A percentile compares a stretch with the other conserved stretches of the same genome.
These are phyloP conservation scores for Fraxinus quadrangulata DNA, from an alignment of 257 asterid species.

Conservation along the genomic window DNA sequence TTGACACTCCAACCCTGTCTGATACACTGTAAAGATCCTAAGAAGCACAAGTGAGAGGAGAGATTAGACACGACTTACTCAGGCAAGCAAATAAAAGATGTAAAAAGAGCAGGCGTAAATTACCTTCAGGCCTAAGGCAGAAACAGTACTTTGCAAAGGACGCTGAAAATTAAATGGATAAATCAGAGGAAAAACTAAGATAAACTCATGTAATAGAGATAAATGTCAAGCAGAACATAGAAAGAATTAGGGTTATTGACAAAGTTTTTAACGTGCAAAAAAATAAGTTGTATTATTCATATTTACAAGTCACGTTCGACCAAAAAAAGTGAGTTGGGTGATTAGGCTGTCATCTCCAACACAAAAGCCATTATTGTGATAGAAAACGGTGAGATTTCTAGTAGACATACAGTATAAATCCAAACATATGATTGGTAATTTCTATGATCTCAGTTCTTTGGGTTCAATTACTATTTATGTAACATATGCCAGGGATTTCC, in stretches of 20 bases:
- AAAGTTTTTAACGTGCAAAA: not conserved
- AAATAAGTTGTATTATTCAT: too few species aligned
- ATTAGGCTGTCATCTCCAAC: not conserved
- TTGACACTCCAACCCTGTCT: constrained; percentile 35
- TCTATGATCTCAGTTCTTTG: not conserved
- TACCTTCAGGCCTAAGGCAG: constrained; percentile 75
- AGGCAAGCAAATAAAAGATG: not conserved
- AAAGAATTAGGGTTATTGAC: not conserved
- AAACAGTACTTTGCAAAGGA: constrained; percentile 38
- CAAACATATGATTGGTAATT: not conserved
- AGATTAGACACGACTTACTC: not conserved
- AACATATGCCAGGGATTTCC: not conserved
- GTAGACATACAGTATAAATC: too few species aligned
- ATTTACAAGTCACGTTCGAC: too few species aligned
- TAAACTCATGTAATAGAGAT: not conserved
- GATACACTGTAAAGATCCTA: constrained; percentile 48
- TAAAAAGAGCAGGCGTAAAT: not conserved
- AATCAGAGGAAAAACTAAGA: not conserved
- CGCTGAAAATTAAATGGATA: constrained; percentile 21
- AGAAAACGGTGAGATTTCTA: too few species aligned
- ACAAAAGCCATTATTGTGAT: too few species aligned
- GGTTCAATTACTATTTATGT: not conserved
- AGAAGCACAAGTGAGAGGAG: not conserved
- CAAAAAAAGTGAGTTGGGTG: too few species aligned
- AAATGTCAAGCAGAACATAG: not conserved